phyloP scores from a whole-genome alignment of 2,329 filamentous ascomycete genomes.

The Calonectria honghensis region DNA sequence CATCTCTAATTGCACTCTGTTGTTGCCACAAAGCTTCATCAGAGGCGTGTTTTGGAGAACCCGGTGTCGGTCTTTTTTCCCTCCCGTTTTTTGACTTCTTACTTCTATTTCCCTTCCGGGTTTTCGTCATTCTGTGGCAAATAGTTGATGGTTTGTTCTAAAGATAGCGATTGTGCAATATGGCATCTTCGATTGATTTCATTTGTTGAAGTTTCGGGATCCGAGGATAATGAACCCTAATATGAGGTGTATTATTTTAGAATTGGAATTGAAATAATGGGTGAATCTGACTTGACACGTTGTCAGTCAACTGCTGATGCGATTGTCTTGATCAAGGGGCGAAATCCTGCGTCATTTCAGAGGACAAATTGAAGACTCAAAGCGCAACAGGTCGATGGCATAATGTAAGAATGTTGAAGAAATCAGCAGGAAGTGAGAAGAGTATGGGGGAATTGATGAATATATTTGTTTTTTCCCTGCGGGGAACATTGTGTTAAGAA shows the following conservation, averaged over 20 bases:
- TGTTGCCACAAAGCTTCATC: not conserved
- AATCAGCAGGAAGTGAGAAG: not conserved
- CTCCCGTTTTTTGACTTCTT: not conserved
- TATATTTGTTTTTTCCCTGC: not conserved
- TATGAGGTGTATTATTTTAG: not conserved
- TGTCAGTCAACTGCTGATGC: not conserved
- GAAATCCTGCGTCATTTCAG: not conserved
- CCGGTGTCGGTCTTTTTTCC: fast-evolving
- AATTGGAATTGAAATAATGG: not conserved
- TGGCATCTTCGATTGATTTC: not conserved
- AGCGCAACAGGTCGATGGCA: not conserved
- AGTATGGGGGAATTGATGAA: not conserved
- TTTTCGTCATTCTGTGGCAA: not conserved
- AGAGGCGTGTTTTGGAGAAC: too few relatives aligned
- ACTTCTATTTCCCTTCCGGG: too few relatives aligned
- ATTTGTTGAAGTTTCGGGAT: not conserved
- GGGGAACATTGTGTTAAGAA: not conserved
- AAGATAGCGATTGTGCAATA: too few relatives aligned
- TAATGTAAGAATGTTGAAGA: not conserved
- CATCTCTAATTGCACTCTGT: not conserved
- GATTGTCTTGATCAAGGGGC: not conserved
- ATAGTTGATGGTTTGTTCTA: not conserved
- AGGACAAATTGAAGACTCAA: not conserved
- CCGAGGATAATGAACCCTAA: not conserved
- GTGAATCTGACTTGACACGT: not conserved